phyloP scores from a whole-genome alignment of 352 stramenopile genomes.

The Pythium pyrilobum region DNA sequence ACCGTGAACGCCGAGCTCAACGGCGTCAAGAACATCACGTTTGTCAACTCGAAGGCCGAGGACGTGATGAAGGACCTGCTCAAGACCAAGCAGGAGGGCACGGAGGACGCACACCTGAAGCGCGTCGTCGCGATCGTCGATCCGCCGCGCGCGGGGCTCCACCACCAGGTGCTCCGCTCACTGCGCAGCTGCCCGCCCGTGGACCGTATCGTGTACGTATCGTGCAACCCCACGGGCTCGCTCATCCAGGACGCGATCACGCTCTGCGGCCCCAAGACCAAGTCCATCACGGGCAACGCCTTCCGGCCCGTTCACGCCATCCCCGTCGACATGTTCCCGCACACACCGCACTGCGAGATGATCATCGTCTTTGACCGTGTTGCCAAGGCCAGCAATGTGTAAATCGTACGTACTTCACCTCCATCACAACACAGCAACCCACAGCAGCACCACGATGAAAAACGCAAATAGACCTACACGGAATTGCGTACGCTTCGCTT shows the following conservation, averaged over 20 bases:
- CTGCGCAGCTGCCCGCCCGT: conserved; percentile 79
- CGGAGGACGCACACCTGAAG: conserved; percentile 49
- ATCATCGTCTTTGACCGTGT: conserved; percentile 96
- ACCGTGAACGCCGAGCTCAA: conserved; percentile 84
- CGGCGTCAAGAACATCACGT: conserved; percentile 80
- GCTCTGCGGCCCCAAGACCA: conserved; percentile 93
- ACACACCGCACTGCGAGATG: conserved; percentile 98
- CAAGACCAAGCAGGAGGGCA: conserved; percentile 44
- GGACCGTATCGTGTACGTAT: conserved; percentile 96
- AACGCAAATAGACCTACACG: too few relatives aligned
- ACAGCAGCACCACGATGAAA: not conserved
- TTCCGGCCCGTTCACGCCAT: conserved; percentile 91
- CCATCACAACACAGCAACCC: not conserved
- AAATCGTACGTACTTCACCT: not conserved
- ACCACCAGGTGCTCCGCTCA: conserved; percentile 87
- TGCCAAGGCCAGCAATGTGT: conserved; percentile 14
- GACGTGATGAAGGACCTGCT: conserved; percentile 87
- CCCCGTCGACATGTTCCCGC: conserved; percentile 98
- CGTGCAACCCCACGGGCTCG: conserved; percentile 96
- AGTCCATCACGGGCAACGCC: conserved; percentile 86
- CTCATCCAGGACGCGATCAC: conserved; percentile 85
- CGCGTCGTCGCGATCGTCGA: conserved; percentile 96
- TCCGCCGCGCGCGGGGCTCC: conserved; percentile 93
- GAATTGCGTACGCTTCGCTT: too few relatives aligned
- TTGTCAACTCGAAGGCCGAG: conserved; percentile 90